These are phyloP conservation scores for Crithidia fasciculata DNA, from an alignment of 208 protist genomes.

Conservation along the genomic window DNA sequence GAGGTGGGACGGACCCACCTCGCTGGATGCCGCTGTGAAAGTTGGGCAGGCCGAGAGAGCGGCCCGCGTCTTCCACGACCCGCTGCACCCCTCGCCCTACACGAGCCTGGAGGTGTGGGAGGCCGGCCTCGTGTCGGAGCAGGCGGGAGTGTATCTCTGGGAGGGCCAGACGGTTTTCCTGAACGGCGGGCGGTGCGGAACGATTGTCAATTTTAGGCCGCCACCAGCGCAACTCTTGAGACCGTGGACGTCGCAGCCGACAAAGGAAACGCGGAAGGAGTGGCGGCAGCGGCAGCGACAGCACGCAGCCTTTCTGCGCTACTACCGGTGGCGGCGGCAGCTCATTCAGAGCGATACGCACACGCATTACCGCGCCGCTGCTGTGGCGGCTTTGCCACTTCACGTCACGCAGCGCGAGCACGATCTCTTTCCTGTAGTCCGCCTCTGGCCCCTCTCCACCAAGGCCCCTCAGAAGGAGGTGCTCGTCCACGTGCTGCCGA, in stretches of 20 bases:
- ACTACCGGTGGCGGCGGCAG: constrained; percentile 12
- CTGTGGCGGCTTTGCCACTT: constrained; percentile 32
- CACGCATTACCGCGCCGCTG: constrained; percentile 2
- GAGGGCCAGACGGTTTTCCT: constrained; percentile 35
- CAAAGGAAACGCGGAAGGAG: constrained; percentile 4
- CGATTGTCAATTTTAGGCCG: constrained; percentile 44
- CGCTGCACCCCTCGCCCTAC: constrained; percentile 7
- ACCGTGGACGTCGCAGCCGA: constrained; percentile 19
- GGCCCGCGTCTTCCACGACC: constrained; percentile 1
- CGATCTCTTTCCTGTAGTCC: constrained; percentile 39
- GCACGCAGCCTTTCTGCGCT: constrained; percentile 30
- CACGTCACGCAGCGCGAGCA: constrained; percentile 33
- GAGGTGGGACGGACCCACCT: too few species aligned
- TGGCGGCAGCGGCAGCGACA: constrained; percentile 22
- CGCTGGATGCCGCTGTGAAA: too few species aligned
- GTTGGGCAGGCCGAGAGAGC: background rate
- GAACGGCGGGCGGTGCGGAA: constrained; percentile 29
- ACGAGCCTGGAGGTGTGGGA: constrained; percentile 49
- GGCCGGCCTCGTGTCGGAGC: constrained; percentile 28
- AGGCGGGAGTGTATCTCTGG: constrained; percentile 36
- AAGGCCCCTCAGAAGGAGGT: background rate
- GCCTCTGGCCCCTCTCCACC: constrained; percentile 4
- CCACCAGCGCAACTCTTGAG: constrained; percentile 27
- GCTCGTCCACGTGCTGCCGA: constrained; percentile 41
- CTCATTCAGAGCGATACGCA: background rate